Percentiles rank a stretch among this genome's conserved stretches.
phyloP scores from a whole-genome alignment of 768 basidiomycete species.

The Psilocybe azurescens region DNA sequence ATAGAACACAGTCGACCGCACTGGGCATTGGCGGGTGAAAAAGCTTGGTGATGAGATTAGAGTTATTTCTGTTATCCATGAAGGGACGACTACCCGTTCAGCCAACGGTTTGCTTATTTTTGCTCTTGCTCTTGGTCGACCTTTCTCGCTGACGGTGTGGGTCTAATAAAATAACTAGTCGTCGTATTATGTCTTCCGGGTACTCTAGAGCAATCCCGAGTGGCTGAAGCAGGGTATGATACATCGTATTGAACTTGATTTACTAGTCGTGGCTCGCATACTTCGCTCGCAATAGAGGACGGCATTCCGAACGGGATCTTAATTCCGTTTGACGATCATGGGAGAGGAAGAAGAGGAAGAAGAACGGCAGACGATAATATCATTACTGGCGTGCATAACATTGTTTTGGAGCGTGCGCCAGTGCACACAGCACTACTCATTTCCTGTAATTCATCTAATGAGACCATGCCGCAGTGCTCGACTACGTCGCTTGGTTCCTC shows the following conservation, averaged over 20 bases:
- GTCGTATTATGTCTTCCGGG: background rate
- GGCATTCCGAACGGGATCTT: conserved; percentile 8
- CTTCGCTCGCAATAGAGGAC: conserved; percentile 7
- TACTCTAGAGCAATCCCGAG: background rate
- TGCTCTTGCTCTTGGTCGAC: background rate
- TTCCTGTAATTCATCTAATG: background rate
- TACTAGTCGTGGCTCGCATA: background rate
- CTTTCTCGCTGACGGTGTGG: background rate
- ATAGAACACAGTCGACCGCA: background rate
- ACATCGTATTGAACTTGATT: background rate
- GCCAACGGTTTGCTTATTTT: background rate
- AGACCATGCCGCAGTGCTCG: background rate
- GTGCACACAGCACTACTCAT: background rate
- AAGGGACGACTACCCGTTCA: background rate
- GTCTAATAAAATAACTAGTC: background rate
- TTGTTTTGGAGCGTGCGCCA: background rate
- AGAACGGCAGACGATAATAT: background rate
- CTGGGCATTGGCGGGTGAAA: background rate
- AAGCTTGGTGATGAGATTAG: background rate
- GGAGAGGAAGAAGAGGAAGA: conserved; percentile 1
- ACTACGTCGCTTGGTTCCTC: background rate
- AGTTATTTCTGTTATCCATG: conserved; percentile 7
- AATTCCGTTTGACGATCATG: conserved; percentile 6
- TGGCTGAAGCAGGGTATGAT: background rate
- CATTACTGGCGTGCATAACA: background rate